A percentile compares a stretch with the other conserved stretches of the same genome.
These are phyloP conservation scores for Amanita brunnescens DNA, from an alignment of 768 basidiomycete species.

Conservation along the genomic window DNA sequence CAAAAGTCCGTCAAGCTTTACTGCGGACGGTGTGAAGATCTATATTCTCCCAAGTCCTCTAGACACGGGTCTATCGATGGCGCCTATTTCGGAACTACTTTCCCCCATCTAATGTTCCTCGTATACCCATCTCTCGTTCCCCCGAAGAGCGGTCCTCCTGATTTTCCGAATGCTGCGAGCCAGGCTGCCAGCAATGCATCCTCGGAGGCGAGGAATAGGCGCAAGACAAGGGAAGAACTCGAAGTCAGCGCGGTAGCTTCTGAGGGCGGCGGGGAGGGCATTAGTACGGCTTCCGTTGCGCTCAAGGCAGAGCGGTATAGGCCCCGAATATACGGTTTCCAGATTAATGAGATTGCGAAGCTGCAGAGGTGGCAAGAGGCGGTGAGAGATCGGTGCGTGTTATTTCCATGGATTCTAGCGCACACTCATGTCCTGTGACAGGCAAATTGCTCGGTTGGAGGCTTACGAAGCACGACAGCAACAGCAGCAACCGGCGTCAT, in stretches of 20 bases:
- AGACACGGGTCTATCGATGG: slow-evolving; percentile 97
- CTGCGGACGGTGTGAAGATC: slow-evolving; percentile 97
- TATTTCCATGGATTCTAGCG: not conserved
- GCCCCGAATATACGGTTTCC: slow-evolving; percentile 95
- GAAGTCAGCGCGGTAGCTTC: slow-evolving; percentile 43
- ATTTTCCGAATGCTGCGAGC: slow-evolving; percentile 15
- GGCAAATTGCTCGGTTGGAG: slow-evolving; percentile 4
- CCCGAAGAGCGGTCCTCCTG: slow-evolving; percentile 53
- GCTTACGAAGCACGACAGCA: slow-evolving; percentile 3
- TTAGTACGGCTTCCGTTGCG: slow-evolving; percentile 76
- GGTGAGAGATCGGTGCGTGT: slow-evolving; percentile 68
- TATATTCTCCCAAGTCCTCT: slow-evolving; percentile 96
- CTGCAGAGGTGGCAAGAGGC: slow-evolving; percentile 96
- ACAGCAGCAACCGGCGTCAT: not conserved
- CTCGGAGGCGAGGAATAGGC: slow-evolving; percentile 26
- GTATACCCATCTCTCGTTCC: slow-evolving; percentile 93
- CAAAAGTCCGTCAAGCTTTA: slow-evolving; percentile 99
- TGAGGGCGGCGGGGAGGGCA: slow-evolving; percentile 53
- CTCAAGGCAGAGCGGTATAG: slow-evolving; percentile 87
- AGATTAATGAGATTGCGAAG: slow-evolving; percentile 88
- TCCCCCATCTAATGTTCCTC: slow-evolving; percentile 95
- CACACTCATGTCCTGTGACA: not conserved
- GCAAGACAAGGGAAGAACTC: slow-evolving; percentile 39
- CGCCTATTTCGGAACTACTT: slow-evolving; percentile 97
- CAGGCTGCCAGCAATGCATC: slow-evolving; percentile 15